Evolutionary conservation across 2,329 filamentous ascomycete genomes (phyloP).

Genomic region (Tympanopsis confertula): DNA sequence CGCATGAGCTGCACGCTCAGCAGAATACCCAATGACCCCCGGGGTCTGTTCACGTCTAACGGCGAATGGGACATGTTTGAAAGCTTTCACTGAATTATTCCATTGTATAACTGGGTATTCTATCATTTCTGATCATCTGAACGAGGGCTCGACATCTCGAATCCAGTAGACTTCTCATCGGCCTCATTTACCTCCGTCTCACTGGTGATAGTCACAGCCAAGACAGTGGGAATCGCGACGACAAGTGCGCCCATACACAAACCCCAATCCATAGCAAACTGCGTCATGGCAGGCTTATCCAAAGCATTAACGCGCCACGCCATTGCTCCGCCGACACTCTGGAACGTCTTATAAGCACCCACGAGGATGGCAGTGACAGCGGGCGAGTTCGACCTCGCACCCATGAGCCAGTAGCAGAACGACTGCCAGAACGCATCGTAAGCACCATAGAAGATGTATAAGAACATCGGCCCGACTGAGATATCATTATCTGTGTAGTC

Average conservation of each 20-base stretch:
- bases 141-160: too few relatives aligned
- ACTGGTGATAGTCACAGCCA: constrained; percentile 22
- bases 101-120: too few relatives aligned
- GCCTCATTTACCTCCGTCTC: too few relatives aligned
- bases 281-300: constrained; percentile 20
- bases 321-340: constrained; percentile 29
- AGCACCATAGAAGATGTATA: constrained; percentile 62
- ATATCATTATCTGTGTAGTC: constrained; percentile 32
- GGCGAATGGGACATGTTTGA: too few relatives aligned
- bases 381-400: constrained; percentile 28
- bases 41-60: too few relatives aligned
- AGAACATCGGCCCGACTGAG: constrained; percentile 51
- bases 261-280: constrained; percentile 32
- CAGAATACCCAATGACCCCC: too few relatives aligned
- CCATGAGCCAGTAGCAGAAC: constrained; percentile 49
- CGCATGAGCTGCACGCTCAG: too few relatives aligned
- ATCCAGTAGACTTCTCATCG: too few relatives aligned
- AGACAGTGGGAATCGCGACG: constrained; percentile 27
- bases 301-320: constrained; percentile 30
- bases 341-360: constrained; percentile 32
- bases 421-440: constrained; percentile 60
- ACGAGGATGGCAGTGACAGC: constrained; percentile 28
- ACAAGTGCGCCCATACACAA: constrained; percentile 29
- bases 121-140: too few relatives aligned
- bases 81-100: too few relatives aligned